Base-by-base conservation (phyloP, 78 protist genomes). In the Polysphondylium violaceum region DNA sequence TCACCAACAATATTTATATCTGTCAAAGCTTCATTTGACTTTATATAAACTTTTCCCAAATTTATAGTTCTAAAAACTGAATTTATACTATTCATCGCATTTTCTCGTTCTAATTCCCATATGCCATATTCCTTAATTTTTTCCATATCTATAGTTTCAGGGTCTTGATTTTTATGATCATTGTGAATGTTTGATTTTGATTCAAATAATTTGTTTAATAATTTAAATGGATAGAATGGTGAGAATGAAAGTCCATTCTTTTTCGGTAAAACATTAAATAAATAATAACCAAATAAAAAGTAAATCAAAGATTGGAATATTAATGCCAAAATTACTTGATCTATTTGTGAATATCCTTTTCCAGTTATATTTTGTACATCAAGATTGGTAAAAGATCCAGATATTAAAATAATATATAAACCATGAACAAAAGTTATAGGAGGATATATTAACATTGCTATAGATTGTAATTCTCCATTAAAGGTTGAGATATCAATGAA, bases 391-490 rank as follows among this genome's bases (percentile, higher is more conserved):
- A 11, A 5, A 2, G 21, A 29, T 12, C 40, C 6, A 53, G n/a
- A n/a, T 1, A 75, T 3, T 23, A 36, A 58, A 35, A 75, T 38
- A 1, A 59, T 2, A 25, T 35, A 75, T 23, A 75, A 31, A n/a
- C 85, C 85, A 75, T 75, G 85, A 19, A 25, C 4, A 59, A 75
- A 75, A 1, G 69, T 69, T 23, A 75, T 59, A 23, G 55, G 85
- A 43, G 85, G 85, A 75, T 12, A 75, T n/a, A n/a, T n/a, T n/a
- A n/a, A n/a, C n/a, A n/a, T n/a, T n/a, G n/a, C n/a, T n/a, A n/a
- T n/a, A n/a, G n/a, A n/a, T n/a, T n/a, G n/a, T n/a, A n/a, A n/a
- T n/a, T n/a, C n/a, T n/a, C n/a, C n/a, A n/a, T n/a, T n/a, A n/a
- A n/a, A n/a, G n/a, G n/a, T n/a, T n/a, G n/a, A n/a, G n/a, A n/a